Conservation (phyloP, 2,329 filamentous ascomycete genomes). For the Aschersonia sp. region DNA sequence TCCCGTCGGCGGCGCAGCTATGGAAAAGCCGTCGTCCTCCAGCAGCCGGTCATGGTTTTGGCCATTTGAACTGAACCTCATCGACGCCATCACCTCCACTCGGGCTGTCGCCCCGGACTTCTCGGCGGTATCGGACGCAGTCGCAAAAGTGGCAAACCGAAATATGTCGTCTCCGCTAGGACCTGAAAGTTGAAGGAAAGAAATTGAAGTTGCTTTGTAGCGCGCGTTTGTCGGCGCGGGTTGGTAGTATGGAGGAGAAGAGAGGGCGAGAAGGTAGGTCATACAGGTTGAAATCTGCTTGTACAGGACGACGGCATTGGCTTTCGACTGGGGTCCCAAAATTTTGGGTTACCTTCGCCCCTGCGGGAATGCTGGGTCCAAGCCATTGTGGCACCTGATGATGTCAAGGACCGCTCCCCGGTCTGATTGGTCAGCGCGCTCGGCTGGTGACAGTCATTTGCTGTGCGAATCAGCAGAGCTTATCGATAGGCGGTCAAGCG, state of each 20-base stretch:
- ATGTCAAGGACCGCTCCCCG: neutral
- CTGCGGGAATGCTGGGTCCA: too few species aligned
- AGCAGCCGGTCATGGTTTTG: slow-evolving; percentile 14
- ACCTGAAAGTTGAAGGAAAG: too few species aligned
- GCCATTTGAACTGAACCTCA: slow-evolving; percentile 5
- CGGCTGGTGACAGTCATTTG: neutral
- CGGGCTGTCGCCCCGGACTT: neutral
- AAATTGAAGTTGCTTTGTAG: too few species aligned
- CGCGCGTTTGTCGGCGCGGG: too few species aligned
- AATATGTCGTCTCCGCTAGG: too few species aligned
- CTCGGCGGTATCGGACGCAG: neutral
- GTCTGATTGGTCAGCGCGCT: neutral
- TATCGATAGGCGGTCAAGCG: neutral
- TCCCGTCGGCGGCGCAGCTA: slow-evolving; percentile 7
- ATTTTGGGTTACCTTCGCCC: too few species aligned
- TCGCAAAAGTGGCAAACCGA: neutral
- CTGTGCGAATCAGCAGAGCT: neutral
- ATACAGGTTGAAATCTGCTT: neutral
- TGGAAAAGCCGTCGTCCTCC: slow-evolving; percentile 13
- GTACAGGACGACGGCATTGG: neutral
- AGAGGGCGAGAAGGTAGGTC: neutral
- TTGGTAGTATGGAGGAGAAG: too few species aligned
- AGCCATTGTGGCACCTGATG: neutral
- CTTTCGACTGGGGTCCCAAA: neutral
- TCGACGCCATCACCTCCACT: slow-evolving; percentile 1